These are phyloP conservation scores for Vanrija humicola DNA, from an alignment of 1,284 basidiomycete species.

Conservation along the genomic window DNA sequence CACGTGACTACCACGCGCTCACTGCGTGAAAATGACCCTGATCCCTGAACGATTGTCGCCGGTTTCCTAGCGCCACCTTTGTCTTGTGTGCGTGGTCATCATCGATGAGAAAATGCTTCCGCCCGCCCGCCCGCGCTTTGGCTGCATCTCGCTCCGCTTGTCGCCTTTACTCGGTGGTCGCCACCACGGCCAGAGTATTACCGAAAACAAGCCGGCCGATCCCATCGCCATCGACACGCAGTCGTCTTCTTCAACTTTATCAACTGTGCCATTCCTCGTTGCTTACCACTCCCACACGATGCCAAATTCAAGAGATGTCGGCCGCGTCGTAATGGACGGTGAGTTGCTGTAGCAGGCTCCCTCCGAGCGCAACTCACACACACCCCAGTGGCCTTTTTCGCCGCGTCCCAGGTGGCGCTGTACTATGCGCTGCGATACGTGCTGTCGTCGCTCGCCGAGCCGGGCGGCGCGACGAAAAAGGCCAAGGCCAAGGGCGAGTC, in stretches of 20 bases:
- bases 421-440: constrained; percentile 49
- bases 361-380: not conserved
- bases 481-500: constrained; percentile 42
- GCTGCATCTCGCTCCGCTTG: too few species aligned
- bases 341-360: constrained; percentile 22
- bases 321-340: constrained; percentile 51
- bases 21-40: too few species aligned
- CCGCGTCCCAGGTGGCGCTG: constrained; percentile 54
- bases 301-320: constrained; percentile 38
- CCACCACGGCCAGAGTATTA: not conserved
- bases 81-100: too few species aligned
- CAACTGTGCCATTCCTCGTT: too few species aligned
- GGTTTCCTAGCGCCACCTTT: too few species aligned
- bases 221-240: not conserved
- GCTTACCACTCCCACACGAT: constrained; percentile 6
- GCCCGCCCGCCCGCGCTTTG: too few species aligned
- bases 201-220: not conserved
- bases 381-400: constrained; percentile 57
- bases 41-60: too few species aligned
- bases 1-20: too few species aligned
- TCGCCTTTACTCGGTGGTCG: too few species aligned
- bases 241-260: not conserved
- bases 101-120: too few species aligned
- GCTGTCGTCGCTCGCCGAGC: constrained; percentile 40
- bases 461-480: constrained; percentile 35